These are phyloP conservation scores for Salvia sclarea DNA, from an alignment of 305 asterid genomes.

Conservation along the genomic window DNA sequence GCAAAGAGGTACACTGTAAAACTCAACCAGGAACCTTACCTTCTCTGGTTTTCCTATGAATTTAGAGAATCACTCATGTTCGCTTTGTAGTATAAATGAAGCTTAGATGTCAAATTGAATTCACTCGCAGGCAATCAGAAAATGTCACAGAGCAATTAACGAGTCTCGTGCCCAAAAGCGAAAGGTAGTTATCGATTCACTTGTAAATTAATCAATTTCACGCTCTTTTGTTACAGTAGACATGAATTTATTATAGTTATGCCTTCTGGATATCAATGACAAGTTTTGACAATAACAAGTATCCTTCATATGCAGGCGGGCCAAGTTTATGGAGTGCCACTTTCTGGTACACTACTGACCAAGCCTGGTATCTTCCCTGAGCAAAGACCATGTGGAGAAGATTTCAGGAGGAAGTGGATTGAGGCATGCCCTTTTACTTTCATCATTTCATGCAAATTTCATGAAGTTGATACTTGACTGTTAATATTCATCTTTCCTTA, in stretches of 20 bases:
- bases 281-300: constrained; percentile 25
- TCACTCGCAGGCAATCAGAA: constrained; percentile 78
- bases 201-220: constrained; percentile 18
- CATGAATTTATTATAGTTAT: constrained; percentile 13
- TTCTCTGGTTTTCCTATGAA: constrained; percentile 9
- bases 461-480: constrained; percentile 16
- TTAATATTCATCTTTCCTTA: constrained; percentile 17
- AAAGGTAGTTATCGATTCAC: constrained; percentile 55
- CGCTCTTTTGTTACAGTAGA: background rate
- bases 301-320: constrained; percentile 71
- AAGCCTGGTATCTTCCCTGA: constrained; percentile 82
- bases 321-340: constrained; percentile 96
- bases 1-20: constrained; percentile 73
- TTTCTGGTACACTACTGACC: constrained; percentile 71
- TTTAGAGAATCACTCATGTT: constrained; percentile 19
- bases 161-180: constrained; percentile 95
- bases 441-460: constrained; percentile 5
- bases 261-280: constrained; percentile 17
- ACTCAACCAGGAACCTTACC: constrained; percentile 22
- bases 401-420: constrained; percentile 89
- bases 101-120: constrained; percentile 27
- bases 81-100: constrained; percentile 20
- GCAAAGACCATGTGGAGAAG: constrained; percentile 86
- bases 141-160: constrained; percentile 88
- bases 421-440: constrained; percentile 53